A percentile compares a stretch with the other conserved stretches of the same genome.
These are phyloP conservation scores for Lignosus rhinocerotis DNA, from an alignment of 1,284 basidiomycete genomes.

Conservation along the genomic window DNA sequence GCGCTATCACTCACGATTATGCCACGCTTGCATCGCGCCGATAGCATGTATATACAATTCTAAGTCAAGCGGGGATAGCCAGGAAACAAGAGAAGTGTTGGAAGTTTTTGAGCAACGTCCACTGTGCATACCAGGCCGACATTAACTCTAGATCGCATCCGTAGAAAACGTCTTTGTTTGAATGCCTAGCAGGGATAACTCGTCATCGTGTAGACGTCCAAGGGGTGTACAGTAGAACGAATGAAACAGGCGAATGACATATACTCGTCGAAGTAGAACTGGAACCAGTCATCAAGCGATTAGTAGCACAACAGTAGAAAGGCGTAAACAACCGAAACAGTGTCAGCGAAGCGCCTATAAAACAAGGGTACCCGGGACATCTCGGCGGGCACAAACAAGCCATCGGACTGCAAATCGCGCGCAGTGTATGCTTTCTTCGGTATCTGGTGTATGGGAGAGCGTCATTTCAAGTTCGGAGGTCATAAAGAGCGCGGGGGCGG, in stretches of 20 bases:
- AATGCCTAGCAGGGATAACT: background rate
- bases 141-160: background rate
- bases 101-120: too few relatives aligned
- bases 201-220: constrained; percentile 1
- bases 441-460: constrained; percentile 1
- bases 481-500: constrained; percentile 20
- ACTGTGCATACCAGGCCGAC: too few relatives aligned
- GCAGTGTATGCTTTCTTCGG: background rate
- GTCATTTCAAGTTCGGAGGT: background rate
- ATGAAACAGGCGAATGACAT: constrained; percentile 1
- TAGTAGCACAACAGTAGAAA: background rate
- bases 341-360: constrained; percentile 6
- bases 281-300: background rate
- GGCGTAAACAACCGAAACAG: constrained; percentile 11
- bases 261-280: background rate
- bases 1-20: background rate
- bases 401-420: constrained; percentile 4
- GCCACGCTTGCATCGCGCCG: background rate
- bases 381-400: constrained; percentile 9
- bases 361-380: constrained; percentile 1
- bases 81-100: too few relatives aligned
- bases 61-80: too few relatives aligned
- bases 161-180: background rate
- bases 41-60: too few relatives aligned
- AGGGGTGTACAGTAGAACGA: constrained; percentile 12